Conservation (phyloP, 2,329 filamentous ascomycete genomes). For the Botrytis pseudocinerea region DNA sequence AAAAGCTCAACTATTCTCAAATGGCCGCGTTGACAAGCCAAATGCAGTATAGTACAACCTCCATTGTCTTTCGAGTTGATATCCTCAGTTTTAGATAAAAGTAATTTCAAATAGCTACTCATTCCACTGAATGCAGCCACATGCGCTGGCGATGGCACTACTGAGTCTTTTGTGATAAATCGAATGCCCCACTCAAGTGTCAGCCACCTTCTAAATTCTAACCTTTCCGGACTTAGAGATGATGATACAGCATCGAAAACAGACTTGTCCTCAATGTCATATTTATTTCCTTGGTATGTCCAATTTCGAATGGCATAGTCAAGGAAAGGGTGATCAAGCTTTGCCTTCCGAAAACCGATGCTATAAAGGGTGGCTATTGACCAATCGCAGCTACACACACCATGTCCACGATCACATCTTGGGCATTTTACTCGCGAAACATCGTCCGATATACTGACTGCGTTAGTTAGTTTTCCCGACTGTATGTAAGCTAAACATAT, state of each 20-base stretch:
- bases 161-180: background rate
- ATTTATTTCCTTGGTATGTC: background rate
- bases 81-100: background rate
- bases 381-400: background rate
- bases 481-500: background rate
- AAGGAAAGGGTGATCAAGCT: background rate
- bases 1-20: background rate
- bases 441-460: background rate
- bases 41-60: background rate
- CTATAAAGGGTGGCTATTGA: background rate
- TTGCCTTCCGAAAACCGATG: background rate
- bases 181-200: background rate
- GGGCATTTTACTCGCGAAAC: background rate
- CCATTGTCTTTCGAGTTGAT: background rate
- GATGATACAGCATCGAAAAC: background rate
- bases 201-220: background rate
- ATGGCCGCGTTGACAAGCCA: background rate
- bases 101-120: background rate
- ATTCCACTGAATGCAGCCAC: background rate
- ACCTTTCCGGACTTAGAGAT: background rate
- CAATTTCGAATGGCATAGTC: background rate
- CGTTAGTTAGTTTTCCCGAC: background rate
- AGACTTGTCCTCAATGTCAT: background rate
- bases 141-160: background rate
- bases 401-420: background rate